A percentile compares a stretch with the other conserved stretches of the same genome.
Conservation (phyloP, 2,329 filamentous ascomycete genomes). For the Alternaria triticimaculans region DNA sequence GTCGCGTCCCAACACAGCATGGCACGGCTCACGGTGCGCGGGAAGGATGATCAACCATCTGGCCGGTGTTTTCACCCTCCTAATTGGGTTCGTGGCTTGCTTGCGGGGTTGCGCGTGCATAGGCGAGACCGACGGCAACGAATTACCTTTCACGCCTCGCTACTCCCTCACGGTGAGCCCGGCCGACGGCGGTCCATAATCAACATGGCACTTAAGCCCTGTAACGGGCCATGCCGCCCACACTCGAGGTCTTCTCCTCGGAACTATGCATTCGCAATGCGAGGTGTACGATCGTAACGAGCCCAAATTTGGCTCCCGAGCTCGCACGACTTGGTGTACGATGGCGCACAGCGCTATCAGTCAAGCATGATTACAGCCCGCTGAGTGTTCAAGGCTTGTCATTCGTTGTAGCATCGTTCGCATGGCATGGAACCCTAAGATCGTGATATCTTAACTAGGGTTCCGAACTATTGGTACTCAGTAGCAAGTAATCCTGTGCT, state of each 20-base stretch:
- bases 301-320: slow-evolving; percentile 21
- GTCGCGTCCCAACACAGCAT: slow-evolving; percentile 13
- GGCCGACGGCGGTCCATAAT: slow-evolving; percentile 23
- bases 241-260: background rate
- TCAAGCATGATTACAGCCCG: slow-evolving; percentile 28
- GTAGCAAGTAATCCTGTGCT: slow-evolving; percentile 32
- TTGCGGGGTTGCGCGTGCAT: slow-evolving; percentile 28
- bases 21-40: slow-evolving; percentile 17
- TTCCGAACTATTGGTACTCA: slow-evolving; percentile 41
- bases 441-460: slow-evolving; percentile 16
- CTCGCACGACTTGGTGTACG: slow-evolving; percentile 20
- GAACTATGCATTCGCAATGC: slow-evolving; percentile 4
- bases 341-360: slow-evolving; percentile 34
- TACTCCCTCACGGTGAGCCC: slow-evolving; percentile 25
- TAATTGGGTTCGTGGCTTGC: slow-evolving; percentile 17
- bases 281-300: slow-evolving; percentile 11
- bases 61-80: slow-evolving; percentile 17
- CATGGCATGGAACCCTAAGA: slow-evolving; percentile 21
- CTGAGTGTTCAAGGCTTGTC: slow-evolving; percentile 16
- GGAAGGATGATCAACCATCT: slow-evolving; percentile 30
- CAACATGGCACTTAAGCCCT: slow-evolving; percentile 5
- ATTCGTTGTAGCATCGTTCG: slow-evolving; percentile 24
- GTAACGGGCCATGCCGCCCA: slow-evolving; percentile 10
- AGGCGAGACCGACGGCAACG: slow-evolving; percentile 38
- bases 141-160: slow-evolving; percentile 18